Conservation (phyloP, 176 grass and related monocot species). For the Eragrostis curvula region DNA sequence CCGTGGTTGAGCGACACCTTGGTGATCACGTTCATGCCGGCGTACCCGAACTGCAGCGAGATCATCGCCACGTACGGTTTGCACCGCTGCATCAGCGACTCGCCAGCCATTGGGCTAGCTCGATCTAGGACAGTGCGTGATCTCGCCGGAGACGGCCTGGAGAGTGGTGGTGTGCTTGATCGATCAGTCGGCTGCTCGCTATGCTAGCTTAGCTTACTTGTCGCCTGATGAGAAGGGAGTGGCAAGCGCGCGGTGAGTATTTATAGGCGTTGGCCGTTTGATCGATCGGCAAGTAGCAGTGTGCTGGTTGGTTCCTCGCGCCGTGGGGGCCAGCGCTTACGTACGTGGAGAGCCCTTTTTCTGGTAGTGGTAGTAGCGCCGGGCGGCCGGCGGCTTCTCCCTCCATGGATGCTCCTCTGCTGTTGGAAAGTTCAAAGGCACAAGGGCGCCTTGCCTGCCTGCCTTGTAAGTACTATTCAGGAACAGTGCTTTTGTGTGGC, state of each 20-base stretch:
- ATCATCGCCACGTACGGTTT: conserved; percentile 98
- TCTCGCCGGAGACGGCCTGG: too few relatives aligned
- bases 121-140: too few relatives aligned
- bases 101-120: conserved; percentile 2
- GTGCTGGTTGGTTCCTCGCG: neutral
- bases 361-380: neutral
- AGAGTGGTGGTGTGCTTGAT: conserved; percentile 6
- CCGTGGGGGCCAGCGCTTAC: conserved; percentile 40
- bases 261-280: conserved; percentile 28
- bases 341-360: neutral
- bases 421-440: neutral
- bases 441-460: neutral
- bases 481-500: neutral
- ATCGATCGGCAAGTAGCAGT: neutral
- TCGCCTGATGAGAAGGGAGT: conserved; percentile 40
- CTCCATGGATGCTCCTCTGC: conserved; percentile 18
- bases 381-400: neutral
- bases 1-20: conserved; percentile 99
- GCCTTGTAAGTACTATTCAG: conserved; percentile 1
- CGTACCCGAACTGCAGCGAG: conserved; percentile 98
- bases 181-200: neutral
- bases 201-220: too few relatives aligned
- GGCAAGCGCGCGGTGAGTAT: conserved; percentile 19
- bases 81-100: conserved; percentile 70
- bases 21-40: conserved; percentile 99